phyloP scores from a whole-genome alignment of 225 moss, liverwort and hornwort species.

The Physcomitrellopsis africana region DNA sequence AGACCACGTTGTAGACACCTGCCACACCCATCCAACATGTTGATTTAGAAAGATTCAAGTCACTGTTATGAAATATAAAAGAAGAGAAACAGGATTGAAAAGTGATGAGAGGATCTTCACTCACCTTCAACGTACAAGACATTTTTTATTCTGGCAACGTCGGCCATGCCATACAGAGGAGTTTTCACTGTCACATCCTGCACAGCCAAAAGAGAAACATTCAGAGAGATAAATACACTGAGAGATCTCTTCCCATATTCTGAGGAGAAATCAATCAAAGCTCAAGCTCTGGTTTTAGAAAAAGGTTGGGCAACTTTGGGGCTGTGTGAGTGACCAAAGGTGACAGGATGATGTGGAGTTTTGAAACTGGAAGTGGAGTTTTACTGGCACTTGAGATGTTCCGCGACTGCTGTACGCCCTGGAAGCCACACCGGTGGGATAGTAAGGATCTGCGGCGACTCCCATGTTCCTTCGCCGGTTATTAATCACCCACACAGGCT shows the following conservation, averaged over 20 bases:
- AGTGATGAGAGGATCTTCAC: not conserved
- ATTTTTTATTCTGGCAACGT: constrained; percentile 52
- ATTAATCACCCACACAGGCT: constrained; percentile 48
- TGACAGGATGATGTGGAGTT: not conserved
- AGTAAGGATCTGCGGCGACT: constrained; percentile 28
- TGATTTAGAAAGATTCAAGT: too few relatives aligned
- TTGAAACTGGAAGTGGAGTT: not conserved
- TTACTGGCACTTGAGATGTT: constrained; percentile 45
- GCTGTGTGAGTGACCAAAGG: not conserved
- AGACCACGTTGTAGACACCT: constrained; percentile 52
- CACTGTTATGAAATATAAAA: not conserved
- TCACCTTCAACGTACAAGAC: constrained; percentile 39
- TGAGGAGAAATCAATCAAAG: not conserved
- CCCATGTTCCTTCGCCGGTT: constrained; percentile 39
- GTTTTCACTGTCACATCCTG: constrained; percentile 52
- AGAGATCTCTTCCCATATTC: too few relatives aligned
- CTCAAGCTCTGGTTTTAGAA: not conserved
- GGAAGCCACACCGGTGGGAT: constrained; percentile 2
- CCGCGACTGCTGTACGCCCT: constrained; percentile 27
- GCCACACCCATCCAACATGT: constrained; percentile 10
- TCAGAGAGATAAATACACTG: not conserved
- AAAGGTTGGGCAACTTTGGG: not conserved
- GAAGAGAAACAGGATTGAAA: not conserved
- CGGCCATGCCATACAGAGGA: constrained; percentile 37
- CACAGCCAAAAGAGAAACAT: not conserved